Base-by-base conservation (phyloP, 2,329 filamentous ascomycete genomes). In the Penicillium frequentans region DNA sequence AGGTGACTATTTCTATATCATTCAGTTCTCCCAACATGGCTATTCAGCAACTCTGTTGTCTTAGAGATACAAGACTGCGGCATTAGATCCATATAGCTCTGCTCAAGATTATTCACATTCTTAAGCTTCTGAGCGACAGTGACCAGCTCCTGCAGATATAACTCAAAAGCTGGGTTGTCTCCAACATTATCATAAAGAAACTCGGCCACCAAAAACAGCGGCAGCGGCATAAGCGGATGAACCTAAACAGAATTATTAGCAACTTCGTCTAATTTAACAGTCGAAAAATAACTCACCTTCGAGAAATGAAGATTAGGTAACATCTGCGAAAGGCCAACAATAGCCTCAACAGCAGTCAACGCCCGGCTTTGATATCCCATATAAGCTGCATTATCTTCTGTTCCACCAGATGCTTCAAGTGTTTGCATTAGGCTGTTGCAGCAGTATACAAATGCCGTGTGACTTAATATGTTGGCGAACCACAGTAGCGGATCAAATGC, bases 391-490 rank as follows among this genome's bases (percentile, higher is more conserved):
- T 42, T 21, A 9, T 42, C 19, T 19, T 42, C 37, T 42, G 3
- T 42, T 42, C 8, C n/a, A 5, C 37, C 37, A 21, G 37, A 5
- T 21, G 37, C 9, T 8, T 9, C n/a, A 10, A 42, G 37, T 9
- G 37, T 3, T 21, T 42, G 37, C 37, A 42, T 42, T 10, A 42
- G n/a, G 5, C 19, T 42, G 7, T 42, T 42, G 9, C 37, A 19
- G n/a, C 37, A 42, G 19, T 42, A 42, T n/a, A 39, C 48, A 46
- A 67, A 48, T 13, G 53, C 64, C 3, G 56, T 49, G 19, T 65
- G 63, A 13, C 50, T 58, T 2, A 66, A 43, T 11, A 67, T 61
- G n/a, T 59, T 59, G 42, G 59, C 55, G 27, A 67, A 65, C 1
- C 61, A 49, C 4, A 67, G 54, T 9, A 67, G 31, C 0, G 58